Base-by-base conservation (phyloP, 140 eudicot genomes). In the Eryngium alpinum region DNA sequence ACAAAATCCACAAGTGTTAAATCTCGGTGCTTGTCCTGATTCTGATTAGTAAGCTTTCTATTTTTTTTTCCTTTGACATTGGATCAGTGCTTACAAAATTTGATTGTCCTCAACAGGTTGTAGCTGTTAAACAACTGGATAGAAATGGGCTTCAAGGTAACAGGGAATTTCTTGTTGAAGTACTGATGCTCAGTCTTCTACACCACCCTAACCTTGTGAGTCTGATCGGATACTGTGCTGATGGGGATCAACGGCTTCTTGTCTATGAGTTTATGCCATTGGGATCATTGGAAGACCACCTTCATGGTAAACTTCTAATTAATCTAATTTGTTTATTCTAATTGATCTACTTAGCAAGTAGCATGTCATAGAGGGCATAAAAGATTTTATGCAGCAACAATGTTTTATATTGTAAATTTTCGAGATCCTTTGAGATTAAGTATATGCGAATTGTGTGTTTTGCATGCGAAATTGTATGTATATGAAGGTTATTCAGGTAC, bases 111-210 rank as follows among this genome's bases (percentile, higher is more conserved):
- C 46, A 29, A 75, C 90, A 94, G 98, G 89, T 84, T 67, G 96
- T 92, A 49, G 98, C 98, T 60, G 97, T 92, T 11, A 94, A 92
- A 79, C 98, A 94, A 78, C 83, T 94, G 87, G 98, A 94, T 79
- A 92, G 97, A 87, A 87, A 94, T 75, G 98, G 98, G 87, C 95
- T 92, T 66, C 97, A 92, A 89, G 97, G 98, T 80, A 94, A 94
- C 85, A 88, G 97, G 62, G 97, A 94, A 82, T 94, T 94, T 85
- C 84, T 94, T 6, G 98, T 94, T 27, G 98, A 94, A 86, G 98
- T 94, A 79, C 92, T 94, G 57, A 94, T 94, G 98, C 97, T 94
- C 65, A 94, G 98, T 85, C 98, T 94, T 84, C 86, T 94, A 28
- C 98, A 94, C 85, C 94, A 90, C 75, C 93, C 91, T 29, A 90